Percentiles rank a stretch among this genome's conserved stretches.
These are phyloP conservation scores for Rubia peregrina DNA, from an alignment of 305 asterid species.

Conservation along the genomic window DNA sequence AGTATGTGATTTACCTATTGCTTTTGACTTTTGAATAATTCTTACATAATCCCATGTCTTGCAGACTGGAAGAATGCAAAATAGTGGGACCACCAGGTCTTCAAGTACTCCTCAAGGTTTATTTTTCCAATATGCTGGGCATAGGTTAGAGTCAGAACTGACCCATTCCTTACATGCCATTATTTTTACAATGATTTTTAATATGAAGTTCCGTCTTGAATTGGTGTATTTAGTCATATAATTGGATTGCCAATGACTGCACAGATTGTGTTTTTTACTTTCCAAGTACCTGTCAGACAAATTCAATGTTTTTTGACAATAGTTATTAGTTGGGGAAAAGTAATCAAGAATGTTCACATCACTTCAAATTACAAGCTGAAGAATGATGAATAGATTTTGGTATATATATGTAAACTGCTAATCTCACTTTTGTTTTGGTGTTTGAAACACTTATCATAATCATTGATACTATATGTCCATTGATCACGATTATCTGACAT, in stretches of 20 bases:
- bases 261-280: not conserved
- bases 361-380: not conserved
- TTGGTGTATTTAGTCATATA: not conserved
- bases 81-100: constrained; percentile 43
- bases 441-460: too few species aligned
- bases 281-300: not conserved
- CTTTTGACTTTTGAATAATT: not conserved
- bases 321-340: not conserved
- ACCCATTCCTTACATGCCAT: not conserved
- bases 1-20: not conserved
- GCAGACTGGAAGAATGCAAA: constrained; percentile 71
- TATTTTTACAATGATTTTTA: too few species aligned
- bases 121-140: constrained; percentile 97
- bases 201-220: not conserved
- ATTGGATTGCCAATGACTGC: not conserved
- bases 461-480: too few species aligned
- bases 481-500: too few species aligned
- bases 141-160: constrained; percentile 54
- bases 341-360: not conserved
- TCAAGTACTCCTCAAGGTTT: constrained; percentile 63
- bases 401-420: not conserved
- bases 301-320: not conserved
- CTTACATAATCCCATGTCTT: constrained; percentile 4
- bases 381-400: not conserved
- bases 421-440: not conserved